A percentile compares a stretch with the other conserved stretches of the same genome.
Conservation (phyloP, 371 early-diverging fungal genomes). For the Parasitella parasitica region DNA sequence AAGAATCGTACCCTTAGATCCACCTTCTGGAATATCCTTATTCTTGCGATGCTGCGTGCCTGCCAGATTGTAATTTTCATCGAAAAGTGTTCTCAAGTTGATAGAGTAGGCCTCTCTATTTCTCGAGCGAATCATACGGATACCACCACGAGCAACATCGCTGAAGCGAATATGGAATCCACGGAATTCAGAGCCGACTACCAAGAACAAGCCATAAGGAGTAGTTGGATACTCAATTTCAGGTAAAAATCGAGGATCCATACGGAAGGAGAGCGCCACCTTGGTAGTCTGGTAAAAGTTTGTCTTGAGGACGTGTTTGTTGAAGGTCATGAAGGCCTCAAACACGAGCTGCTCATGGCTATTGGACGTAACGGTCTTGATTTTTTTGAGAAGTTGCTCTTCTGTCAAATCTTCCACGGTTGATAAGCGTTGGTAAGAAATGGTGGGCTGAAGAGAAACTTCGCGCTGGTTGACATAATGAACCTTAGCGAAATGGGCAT, state of each 20-base stretch:
- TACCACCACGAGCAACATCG: conserved; percentile 98
- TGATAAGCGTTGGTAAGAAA: conserved; percentile 92
- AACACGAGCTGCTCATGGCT: conserved; percentile 94
- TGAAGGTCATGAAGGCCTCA: conserved; percentile 93
- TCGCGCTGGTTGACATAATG: conserved; percentile 86
- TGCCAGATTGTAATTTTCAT: conserved; percentile 97
- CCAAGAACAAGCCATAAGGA: conserved; percentile 94
- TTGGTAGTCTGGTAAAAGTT: conserved; percentile 99
- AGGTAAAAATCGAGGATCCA: conserved; percentile 93
- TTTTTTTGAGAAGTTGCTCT: conserved; percentile 85
- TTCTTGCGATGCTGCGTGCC: conserved; percentile 98
- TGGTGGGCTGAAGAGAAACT: conserved; percentile 65
- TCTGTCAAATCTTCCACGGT: conserved; percentile 76
- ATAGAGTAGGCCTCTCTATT: conserved; percentile 96
- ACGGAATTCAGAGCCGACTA: conserved; percentile 97
- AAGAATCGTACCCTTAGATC: conserved; percentile 97
- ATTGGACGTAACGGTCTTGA: conserved; percentile 85
- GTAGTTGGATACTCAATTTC: conserved; percentile 92
- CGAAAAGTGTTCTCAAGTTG: conserved; percentile 94
- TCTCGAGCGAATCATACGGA: conserved; percentile 96
- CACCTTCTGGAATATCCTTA: conserved; percentile 92
- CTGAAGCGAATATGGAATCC: conserved; percentile 98
- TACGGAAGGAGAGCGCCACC: conserved; percentile 96
- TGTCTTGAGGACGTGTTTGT: conserved; percentile 96
- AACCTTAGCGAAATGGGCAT: conserved; percentile 92